phyloP scores from a whole-genome alignment of 192 early-diverging fungal species.

The Radiomyces spectabilis region DNA sequence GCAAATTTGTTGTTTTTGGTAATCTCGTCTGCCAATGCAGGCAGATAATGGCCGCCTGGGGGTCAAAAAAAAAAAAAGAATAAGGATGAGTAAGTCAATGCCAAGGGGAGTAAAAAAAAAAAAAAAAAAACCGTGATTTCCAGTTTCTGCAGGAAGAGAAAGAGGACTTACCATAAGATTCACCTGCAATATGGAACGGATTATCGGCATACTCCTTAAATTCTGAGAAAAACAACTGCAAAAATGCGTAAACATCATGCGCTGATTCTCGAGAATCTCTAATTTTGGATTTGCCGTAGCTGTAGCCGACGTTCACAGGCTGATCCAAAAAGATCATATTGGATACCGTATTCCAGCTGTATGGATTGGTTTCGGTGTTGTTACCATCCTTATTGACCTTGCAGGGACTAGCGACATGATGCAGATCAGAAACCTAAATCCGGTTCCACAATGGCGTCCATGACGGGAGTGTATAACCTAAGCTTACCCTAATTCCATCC shows the following conservation, averaged over 20 bases:
- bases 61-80: too few species aligned
- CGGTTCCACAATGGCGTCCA: neutral
- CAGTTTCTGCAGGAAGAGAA: conserved; percentile 23
- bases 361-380: conserved; percentile 54
- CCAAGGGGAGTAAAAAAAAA: neutral
- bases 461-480: neutral
- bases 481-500: conserved; percentile 68
- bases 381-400: conserved; percentile 71
- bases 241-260: conserved; percentile 84
- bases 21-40: conserved; percentile 81
- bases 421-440: too few species aligned
- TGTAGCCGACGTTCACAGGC: conserved; percentile 90
- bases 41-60: conserved; percentile 88
- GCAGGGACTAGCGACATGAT: conserved; percentile 52
- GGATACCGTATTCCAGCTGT: conserved; percentile 88
- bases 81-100: too few species aligned
- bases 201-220: conserved; percentile 72
- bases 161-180: conserved; percentile 57
- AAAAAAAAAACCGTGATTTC: conserved; percentile 24
- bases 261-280: conserved; percentile 70
- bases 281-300: conserved; percentile 65
- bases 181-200: conserved; percentile 85
- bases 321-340: conserved; percentile 83
- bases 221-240: conserved; percentile 84
- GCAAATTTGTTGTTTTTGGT: conserved; percentile 63